Evolutionary conservation across 257 asterid genomes (phyloP).

Genomic region (Solanum dulcamara): DNA sequence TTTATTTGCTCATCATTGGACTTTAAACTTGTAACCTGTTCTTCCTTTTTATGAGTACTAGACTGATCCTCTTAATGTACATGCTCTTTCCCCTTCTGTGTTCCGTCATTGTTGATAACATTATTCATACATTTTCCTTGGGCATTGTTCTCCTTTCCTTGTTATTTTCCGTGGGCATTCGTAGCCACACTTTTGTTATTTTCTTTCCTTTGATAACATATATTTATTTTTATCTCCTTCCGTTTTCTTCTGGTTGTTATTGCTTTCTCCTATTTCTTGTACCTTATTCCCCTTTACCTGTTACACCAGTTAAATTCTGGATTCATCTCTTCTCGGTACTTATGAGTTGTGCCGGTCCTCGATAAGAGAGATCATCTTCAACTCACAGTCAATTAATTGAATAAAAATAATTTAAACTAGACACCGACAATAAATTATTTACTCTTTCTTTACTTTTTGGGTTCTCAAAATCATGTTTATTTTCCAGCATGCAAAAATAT

Average conservation of each 20-base stretch:
- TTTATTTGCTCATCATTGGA: too few species aligned
- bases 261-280: too few species aligned
- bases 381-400: background rate
- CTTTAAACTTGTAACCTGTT: too few species aligned
- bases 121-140: too few species aligned
- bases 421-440: background rate
- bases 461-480: background rate
- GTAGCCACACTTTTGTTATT: too few species aligned
- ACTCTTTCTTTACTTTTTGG: background rate
- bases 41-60: too few species aligned
- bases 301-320: background rate
- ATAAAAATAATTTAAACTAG: background rate
- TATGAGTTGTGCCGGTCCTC: background rate
- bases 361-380: background rate
- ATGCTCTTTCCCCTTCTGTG: too few species aligned
- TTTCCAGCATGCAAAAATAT: slow-evolving; percentile 26
- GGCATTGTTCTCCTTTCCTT: too few species aligned
- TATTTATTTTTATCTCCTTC: background rate
- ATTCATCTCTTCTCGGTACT: background rate
- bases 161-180: too few species aligned
- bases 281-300: background rate
- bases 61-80: too few species aligned
- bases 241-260: too few species aligned
- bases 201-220: background rate
- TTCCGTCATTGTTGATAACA: too few species aligned